phyloP scores from a whole-genome alignment of 352 stramenopile species.

The Globisporangium ultimum region DNA sequence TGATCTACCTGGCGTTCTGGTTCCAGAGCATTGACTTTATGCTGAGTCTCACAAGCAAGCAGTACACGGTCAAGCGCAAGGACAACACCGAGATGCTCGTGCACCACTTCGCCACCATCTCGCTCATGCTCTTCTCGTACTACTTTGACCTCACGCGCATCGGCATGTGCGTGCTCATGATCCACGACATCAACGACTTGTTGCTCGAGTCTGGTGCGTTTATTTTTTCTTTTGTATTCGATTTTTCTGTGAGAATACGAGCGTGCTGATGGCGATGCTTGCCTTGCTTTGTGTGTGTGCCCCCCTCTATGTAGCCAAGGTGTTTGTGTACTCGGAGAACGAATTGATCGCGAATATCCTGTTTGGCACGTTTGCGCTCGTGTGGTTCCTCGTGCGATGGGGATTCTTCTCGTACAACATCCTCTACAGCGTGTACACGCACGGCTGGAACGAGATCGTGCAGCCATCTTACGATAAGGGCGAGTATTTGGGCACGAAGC shows the following conservation, averaged over 20 bases:
- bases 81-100: slow-evolving; percentile 82
- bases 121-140: slow-evolving; percentile 79
- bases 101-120: slow-evolving; percentile 74
- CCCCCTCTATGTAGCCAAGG: slow-evolving; percentile 39
- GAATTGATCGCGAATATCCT: slow-evolving; percentile 66
- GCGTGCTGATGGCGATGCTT: slow-evolving; percentile 5
- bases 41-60: slow-evolving; percentile 76
- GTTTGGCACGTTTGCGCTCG: slow-evolving; percentile 63
- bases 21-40: slow-evolving; percentile 83
- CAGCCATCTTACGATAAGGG: slow-evolving; percentile 41
- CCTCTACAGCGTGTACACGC: slow-evolving; percentile 50
- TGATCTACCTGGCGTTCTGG: slow-evolving; percentile 83
- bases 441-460: slow-evolving; percentile 51
- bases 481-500: slow-evolving; percentile 29
- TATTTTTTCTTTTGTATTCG: slow-evolving; percentile 1
- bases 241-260: slow-evolving; percentile 7
- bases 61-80: slow-evolving; percentile 82
- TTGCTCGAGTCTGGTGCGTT: slow-evolving; percentile 56
- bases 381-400: slow-evolving; percentile 75
- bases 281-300: background rate
- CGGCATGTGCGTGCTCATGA: slow-evolving; percentile 77
- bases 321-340: slow-evolving; percentile 75
- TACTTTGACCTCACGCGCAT: slow-evolving; percentile 64
- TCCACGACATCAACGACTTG: slow-evolving; percentile 80
- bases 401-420: slow-evolving; percentile 77